Conservation (phyloP, 139 green algal genomes). For the Penium margaritaceum region DNA sequence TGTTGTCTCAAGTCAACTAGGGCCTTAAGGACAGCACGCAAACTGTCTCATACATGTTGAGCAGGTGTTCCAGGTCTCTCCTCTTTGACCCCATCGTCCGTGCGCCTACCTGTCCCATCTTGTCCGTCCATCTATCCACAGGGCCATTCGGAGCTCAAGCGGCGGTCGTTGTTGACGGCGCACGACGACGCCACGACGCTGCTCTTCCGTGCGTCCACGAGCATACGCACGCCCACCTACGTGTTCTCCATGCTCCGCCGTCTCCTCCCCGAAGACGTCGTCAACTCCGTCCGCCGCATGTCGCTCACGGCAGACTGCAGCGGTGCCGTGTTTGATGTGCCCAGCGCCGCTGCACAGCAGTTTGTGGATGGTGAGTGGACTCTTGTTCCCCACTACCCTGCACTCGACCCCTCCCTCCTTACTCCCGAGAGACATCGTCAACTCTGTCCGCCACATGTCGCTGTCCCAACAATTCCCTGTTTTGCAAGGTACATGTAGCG, state of each 20-base stretch:
- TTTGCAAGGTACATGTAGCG: neutral
- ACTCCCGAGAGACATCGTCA: neutral
- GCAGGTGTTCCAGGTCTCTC: neutral
- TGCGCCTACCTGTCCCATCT: neutral
- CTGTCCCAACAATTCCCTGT: neutral
- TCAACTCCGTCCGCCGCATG: slow-evolving; percentile 54
- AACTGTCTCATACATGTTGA: neutral
- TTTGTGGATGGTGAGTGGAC: slow-evolving; percentile 30
- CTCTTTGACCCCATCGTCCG: neutral
- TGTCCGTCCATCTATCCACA: neutral
- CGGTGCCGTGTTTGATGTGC: slow-evolving; percentile 87
- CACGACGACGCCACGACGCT: slow-evolving; percentile 79
- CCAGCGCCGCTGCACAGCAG: slow-evolving; percentile 33
- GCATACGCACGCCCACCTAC: slow-evolving; percentile 33
- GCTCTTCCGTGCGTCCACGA: slow-evolving; percentile 39
- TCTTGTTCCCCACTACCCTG: too few species aligned
- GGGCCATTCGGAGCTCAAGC: slow-evolving; percentile 66
- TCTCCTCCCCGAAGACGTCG: neutral
- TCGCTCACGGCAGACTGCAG: slow-evolving; percentile 68
- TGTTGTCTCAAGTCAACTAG: neutral
- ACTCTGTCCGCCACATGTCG: neutral
- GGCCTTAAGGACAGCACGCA: neutral
- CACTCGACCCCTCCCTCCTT: neutral
- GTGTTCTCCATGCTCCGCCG: neutral
- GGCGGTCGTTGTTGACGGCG: slow-evolving; percentile 73